Evolutionary conservation across 2,329 filamentous ascomycete species (phyloP), one percentile per base, ranked within the genome.

Genomic region (Epicoccum sorghinum): DNA sequence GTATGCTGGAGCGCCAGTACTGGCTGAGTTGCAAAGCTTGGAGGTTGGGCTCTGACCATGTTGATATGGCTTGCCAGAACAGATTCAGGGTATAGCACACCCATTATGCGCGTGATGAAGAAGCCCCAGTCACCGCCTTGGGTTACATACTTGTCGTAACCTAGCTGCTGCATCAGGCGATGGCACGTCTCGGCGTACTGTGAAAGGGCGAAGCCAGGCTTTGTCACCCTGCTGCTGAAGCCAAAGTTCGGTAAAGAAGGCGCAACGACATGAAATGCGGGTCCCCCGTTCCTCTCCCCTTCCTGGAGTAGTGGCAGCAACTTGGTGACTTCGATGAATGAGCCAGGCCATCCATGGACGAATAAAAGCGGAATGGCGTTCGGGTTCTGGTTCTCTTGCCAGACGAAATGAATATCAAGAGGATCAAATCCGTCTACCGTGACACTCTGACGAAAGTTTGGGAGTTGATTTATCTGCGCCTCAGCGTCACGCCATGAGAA

Each of bases 51-150:
- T 10, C 83, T 76, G 55, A 80, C 74, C 71, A 85, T 82, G 70
- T 90, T 89, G 59, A 88, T 77, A 68, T 90, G 88, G 3, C 79
- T 82, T 30, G 85, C 86, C 59, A 82, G 78, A 62, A 82, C 82
- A 55, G 82, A 72, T 3, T 81, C 58, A 0, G 86, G 85, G 61
- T 88, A 90, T 2, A 83, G 69, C 5, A 82, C 69, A 0, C 83
- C 83, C 51, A 92, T 82, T 8, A 80, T 73, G 3, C 88, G 82
- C 9, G 86, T 87, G 61, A 91, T 83, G 62, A 81, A 79, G 67
- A 81, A 85, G 14, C 88, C 89, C 88, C 87, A 90, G 66, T 91
- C 88, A 25, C 89, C 89, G 58, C 86, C 87, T 72, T 89, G 77
- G 6, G 78, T 76, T 1, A 76, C 63, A 44, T 74, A 89, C 73